Evolutionary conservation across 495 filamentous ascomycete species (phyloP).

Genomic region (Tuber microsphaerosporum): DNA sequence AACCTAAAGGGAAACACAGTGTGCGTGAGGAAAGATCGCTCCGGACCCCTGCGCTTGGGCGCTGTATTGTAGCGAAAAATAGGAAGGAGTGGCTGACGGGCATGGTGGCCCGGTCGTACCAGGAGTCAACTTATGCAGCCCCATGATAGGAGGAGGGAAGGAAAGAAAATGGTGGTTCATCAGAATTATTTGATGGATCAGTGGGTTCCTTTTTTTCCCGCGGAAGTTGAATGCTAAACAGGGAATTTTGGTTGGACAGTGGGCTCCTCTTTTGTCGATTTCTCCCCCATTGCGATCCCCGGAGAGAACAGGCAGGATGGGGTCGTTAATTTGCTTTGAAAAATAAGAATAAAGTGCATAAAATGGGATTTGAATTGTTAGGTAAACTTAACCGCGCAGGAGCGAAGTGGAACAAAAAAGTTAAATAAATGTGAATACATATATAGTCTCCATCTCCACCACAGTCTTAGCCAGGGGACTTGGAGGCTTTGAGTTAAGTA

Average conservation of each 20-base stretch:
- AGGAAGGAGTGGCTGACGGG: neutral
- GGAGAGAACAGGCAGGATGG: neutral
- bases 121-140: neutral
- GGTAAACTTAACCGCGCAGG: too few relatives aligned
- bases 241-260: neutral
- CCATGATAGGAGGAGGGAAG: neutral
- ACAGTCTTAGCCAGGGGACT: too few relatives aligned
- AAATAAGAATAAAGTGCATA: too few relatives aligned
- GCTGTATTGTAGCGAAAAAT: neutral
- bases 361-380: too few relatives aligned
- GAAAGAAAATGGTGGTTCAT: neutral
- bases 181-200: neutral
- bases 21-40: neutral
- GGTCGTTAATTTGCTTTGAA: too few relatives aligned
- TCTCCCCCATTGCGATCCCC: neutral
- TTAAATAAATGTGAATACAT: too few relatives aligned
- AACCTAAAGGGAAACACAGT: neutral
- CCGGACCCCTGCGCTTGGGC: neutral
- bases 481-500: too few relatives aligned
- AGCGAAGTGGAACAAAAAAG: too few relatives aligned
- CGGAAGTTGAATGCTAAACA: neutral
- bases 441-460: too few relatives aligned
- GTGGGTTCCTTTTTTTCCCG: neutral
- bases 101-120: neutral
- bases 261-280: neutral